A percentile compares a stretch with the other conserved stretches of the same genome.
Evolutionary conservation across 495 filamentous ascomycete genomes (phyloP).

Genomic region (Diplogelasinospora grovesii): DNA sequence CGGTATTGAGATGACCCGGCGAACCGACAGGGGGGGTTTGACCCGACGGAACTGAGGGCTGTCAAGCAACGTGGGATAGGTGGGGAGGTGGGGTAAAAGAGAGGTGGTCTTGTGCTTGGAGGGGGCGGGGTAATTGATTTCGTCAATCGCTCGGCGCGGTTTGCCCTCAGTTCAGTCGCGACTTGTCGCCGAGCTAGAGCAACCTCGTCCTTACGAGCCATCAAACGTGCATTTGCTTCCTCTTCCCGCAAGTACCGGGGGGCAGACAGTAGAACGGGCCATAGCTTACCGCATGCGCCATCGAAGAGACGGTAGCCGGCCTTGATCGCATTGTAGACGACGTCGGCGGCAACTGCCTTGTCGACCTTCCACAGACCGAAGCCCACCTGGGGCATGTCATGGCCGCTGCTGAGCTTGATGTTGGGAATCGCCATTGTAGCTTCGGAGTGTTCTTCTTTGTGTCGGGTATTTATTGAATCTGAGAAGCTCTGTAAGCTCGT

Average conservation of each 20-base stretch:
- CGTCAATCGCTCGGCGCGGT: slow-evolving; percentile 1
- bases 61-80: slow-evolving; percentile 23
- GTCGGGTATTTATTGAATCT: neutral
- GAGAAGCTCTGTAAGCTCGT: neutral
- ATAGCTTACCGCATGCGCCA: slow-evolving; percentile 68
- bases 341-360: slow-evolving; percentile 68
- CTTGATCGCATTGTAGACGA: slow-evolving; percentile 86
- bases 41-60: slow-evolving; percentile 3
- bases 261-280: neutral
- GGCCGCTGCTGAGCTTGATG: slow-evolving; percentile 73
- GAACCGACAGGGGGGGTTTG: slow-evolving; percentile 11
- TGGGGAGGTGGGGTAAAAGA: neutral
- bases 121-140: slow-evolving; percentile 21
- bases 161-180: neutral
- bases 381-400: slow-evolving; percentile 84
- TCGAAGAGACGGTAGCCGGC: slow-evolving; percentile 81
- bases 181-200: neutral
- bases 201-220: too few relatives aligned
- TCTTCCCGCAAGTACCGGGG: too few relatives aligned
- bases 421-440: slow-evolving; percentile 39
- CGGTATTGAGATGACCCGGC: slow-evolving; percentile 10
- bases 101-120: too few relatives aligned
- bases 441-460: slow-evolving; percentile 6
- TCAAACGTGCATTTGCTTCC: too few relatives aligned
- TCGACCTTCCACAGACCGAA: slow-evolving; percentile 82